These are phyloP conservation scores for Hypomontagnella monticulosa DNA, from an alignment of 495 filamentous ascomycete genomes.

Conservation along the genomic window DNA sequence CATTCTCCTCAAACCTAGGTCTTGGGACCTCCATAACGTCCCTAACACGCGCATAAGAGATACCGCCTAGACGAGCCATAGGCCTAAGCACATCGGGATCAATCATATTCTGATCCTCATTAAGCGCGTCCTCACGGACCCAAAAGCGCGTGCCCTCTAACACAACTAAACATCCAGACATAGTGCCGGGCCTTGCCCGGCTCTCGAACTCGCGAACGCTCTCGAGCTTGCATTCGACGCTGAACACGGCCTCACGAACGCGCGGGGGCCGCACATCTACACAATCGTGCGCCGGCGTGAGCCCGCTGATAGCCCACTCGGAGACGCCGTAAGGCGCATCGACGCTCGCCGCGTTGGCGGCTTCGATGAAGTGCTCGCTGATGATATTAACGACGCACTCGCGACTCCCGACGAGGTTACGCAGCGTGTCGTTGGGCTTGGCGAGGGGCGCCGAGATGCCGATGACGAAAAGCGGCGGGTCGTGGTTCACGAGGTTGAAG, in stretches of 20 bases:
- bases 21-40: constrained; percentile 81
- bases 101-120: constrained; percentile 75
- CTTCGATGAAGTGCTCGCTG: constrained; percentile 84
- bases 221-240: constrained; percentile 81
- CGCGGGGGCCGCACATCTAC: constrained; percentile 74
- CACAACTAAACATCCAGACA: constrained; percentile 75
- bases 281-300: constrained; percentile 72
- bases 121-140: constrained; percentile 88
- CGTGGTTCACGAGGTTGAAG: constrained; percentile 83
- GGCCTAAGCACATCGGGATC: constrained; percentile 78
- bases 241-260: constrained; percentile 83
- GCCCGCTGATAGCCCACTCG: constrained; percentile 83
- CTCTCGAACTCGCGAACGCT: constrained; percentile 80
- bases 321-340: constrained; percentile 81
- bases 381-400: constrained; percentile 92
- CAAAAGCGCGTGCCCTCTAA: constrained; percentile 90
- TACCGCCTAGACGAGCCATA: constrained; percentile 82
- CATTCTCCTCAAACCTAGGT: constrained; percentile 68
- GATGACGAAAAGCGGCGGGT: constrained; percentile 88
- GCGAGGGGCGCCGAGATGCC: constrained; percentile 70
- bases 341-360: constrained; percentile 80
- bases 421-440: constrained; percentile 75
- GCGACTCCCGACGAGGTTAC: constrained; percentile 72
- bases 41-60: constrained; percentile 77
- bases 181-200: constrained; percentile 70